These are phyloP conservation scores for Ogataea neopini DNA, from an alignment of 805 yeast species.

Conservation along the genomic window DNA sequence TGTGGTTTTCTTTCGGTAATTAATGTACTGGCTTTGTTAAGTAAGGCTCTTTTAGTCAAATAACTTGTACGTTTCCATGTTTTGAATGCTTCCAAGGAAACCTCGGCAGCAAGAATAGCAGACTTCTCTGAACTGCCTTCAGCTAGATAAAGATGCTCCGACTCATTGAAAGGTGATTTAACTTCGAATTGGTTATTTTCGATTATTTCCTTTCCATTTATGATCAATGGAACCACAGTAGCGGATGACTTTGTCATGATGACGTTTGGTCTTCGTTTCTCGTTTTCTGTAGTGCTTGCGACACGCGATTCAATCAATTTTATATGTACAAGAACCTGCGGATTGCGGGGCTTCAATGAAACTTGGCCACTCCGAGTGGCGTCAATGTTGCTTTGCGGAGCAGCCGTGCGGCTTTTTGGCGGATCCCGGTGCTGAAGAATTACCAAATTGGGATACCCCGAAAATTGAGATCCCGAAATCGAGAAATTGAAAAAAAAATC, in stretches of 20 bases:
- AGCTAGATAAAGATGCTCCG: neutral
- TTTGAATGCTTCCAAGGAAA: constrained; percentile 3
- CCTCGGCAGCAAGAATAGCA: constrained; percentile 5
- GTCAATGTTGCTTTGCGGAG: no score
- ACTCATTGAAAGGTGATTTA: constrained; percentile 4
- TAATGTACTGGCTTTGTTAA: neutral
- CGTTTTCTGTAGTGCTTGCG: no score
- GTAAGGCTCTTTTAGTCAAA: neutral
- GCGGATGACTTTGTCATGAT: no score
- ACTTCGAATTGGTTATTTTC: neutral
- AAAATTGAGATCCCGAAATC: neutral
- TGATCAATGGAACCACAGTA: constrained; percentile 6
- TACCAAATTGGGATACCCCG: no score
- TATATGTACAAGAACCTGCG: neutral
- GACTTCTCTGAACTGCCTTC: constrained; percentile 5
- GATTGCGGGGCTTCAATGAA: no score
- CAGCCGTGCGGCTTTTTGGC: no score
- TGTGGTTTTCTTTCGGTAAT: neutral
- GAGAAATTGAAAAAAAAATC: no score
- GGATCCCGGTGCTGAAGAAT: no score
- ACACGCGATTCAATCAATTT: neutral
- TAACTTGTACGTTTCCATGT: constrained; percentile 7
- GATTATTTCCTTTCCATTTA: constrained; percentile 1
- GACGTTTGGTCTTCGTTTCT: no score
- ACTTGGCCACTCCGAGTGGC: no score